These are phyloP conservation scores for Mallotus repandus DNA, from an alignment of 441 rosid species.

Conservation along the genomic window DNA sequence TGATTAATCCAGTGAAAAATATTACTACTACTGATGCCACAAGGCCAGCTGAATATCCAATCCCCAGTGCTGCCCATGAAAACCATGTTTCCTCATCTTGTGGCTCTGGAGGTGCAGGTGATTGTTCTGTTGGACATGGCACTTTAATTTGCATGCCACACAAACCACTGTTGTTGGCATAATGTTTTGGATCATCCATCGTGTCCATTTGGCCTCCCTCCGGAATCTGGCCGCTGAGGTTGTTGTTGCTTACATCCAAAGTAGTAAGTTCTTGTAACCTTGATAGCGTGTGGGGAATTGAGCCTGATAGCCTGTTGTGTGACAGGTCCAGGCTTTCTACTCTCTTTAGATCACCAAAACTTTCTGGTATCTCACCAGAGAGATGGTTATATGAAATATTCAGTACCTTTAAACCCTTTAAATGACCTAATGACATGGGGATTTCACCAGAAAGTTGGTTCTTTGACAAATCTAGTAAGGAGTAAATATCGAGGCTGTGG, in stretches of 20 bases:
- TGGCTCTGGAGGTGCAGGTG: conserved; percentile 14
- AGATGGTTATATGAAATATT: conserved; percentile 33
- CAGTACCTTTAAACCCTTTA: conserved; percentile 30
- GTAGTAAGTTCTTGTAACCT: conserved; percentile 28
- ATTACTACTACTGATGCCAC: conserved; percentile 13
- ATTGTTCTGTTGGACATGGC: conserved; percentile 23
- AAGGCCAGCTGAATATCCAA: conserved; percentile 28
- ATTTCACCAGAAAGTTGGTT: conserved; percentile 31
- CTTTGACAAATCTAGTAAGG: conserved; percentile 29
- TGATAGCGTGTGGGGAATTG: conserved; percentile 27
- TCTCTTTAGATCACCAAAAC: conserved; percentile 23
- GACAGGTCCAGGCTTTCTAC: conserved; percentile 38
- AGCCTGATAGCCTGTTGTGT: conserved; percentile 33
- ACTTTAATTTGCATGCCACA: conserved; percentile 36
- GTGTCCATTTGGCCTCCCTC: conserved; percentile 39
- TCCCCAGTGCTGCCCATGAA: conserved; percentile 29
- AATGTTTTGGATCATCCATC: conserved; percentile 28
- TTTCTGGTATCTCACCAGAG: conserved; percentile 27
- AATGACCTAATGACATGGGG: conserved; percentile 26
- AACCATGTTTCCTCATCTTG: conserved; percentile 26
- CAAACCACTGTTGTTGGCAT: conserved; percentile 32
- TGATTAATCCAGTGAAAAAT: conserved; percentile 12
- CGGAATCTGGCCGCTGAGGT: conserved; percentile 32
- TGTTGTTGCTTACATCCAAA: conserved; percentile 35
- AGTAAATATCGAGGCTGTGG: conserved; percentile 32